These are phyloP conservation scores for Aspergillus homomorphus DNA, from an alignment of 495 filamentous ascomycete genomes.

Conservation along the genomic window DNA sequence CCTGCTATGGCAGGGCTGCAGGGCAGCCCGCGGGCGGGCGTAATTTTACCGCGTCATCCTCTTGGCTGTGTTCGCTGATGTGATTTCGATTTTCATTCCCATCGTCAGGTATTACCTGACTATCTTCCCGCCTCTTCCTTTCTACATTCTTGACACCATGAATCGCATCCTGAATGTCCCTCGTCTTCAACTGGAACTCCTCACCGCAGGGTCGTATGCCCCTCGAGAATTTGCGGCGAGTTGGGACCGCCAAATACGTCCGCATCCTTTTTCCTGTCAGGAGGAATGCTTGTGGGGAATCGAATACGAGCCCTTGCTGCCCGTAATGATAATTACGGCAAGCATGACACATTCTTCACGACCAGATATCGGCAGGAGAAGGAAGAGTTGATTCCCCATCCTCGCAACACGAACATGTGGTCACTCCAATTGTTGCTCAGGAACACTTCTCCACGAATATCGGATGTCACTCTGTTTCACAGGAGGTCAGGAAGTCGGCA, in stretches of 20 bases:
- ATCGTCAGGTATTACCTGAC: not conserved
- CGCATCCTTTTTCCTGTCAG: constrained; percentile 1
- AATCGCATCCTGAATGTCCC: no score
- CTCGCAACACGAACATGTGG: not conserved
- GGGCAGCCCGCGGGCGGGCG: constrained; percentile 4
- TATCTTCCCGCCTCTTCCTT: no score
- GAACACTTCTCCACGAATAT: not conserved
- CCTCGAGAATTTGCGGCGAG: not conserved
- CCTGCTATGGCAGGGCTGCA: constrained; percentile 24
- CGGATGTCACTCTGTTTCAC: not conserved
- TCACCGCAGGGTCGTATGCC: no score
- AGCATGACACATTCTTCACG: constrained; percentile 6
- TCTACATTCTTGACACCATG: no score
- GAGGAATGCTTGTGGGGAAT: not conserved
- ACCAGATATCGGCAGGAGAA: not conserved
- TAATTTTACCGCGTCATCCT: constrained; percentile 6
- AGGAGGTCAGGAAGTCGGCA: not conserved
- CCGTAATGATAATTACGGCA: constrained; percentile 1
- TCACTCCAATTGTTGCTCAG: not conserved
- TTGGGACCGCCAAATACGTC: not conserved
- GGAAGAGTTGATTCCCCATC: not conserved
- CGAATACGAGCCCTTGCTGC: constrained; percentile 7
- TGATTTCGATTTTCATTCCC: not conserved
- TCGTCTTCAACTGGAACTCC: no score
- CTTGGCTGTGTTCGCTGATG: constrained; percentile 3